Evolutionary conservation across 306 rosid species (phyloP).

Genomic region (cucumber (Cucumis sativus)): Cucumber_9930_V3 NC_026659.2:3733501-3734000

Average conservation of each 20-base stretch:
- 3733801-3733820: not conserved
- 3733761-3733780: constrained; percentile 12
- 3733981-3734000: not conserved
- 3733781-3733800: not conserved
- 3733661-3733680: constrained; percentile 94
- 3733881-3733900: not conserved
- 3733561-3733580: constrained; percentile 1
- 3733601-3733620: constrained; percentile 12
- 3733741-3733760: not conserved
- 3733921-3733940: not conserved
- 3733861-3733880: not conserved
- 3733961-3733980: not conserved
- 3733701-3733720: constrained; percentile 79
- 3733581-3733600: constrained; percentile 16
- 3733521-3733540: constrained; percentile 98
- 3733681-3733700: constrained; percentile 90
- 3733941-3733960: not conserved
- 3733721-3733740: constrained; percentile 84
- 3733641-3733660: constrained; percentile 52
- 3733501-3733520: constrained; percentile 96
- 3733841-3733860: not conserved
- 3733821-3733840: not conserved
- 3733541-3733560: constrained; percentile 50
- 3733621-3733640: constrained; percentile 20
- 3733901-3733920: not conserved